Base-by-base conservation (phyloP, 805 yeast species). In the Candida namnaoensis region DNA sequence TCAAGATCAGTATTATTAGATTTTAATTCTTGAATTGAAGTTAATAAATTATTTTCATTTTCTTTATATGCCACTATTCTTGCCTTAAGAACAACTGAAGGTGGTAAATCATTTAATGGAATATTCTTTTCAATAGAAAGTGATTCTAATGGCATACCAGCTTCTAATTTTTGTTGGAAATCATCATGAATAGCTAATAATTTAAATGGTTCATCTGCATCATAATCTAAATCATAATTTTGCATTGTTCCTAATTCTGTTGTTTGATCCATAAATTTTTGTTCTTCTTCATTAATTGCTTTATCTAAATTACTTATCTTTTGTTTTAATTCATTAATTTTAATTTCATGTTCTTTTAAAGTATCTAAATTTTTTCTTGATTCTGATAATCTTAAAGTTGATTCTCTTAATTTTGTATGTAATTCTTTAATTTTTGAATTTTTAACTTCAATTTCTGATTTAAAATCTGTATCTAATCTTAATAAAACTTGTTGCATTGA, bases 201-300 rank as follows among this genome's bases (percentile, higher is more conserved):
- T 38, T 83, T 72, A 61, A 87, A 91, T n/a, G 96, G 96, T 54
- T 86, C 91, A 61, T 90, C 97, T 0, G 95, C 91, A 60, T 84
- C 91, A 52, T 78, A 82, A 43, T 72, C 78, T 25, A 79, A 81
- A 24, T 73, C 74, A 45, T 61, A 70, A 49, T 58, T 53, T 52
- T 65, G 61, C 56, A 60, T 58, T 46, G 53, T 56, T 32, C 63
- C 68, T 19, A 66, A 47, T 42, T 64, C 68, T 45, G 61, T 63
- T 41, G 64, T 62, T 40, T 57, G 62, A 38, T 67, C 64, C 32
- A 66, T 56, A 59, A 82, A 83, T 43, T 70, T 66, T 19, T 63
- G 62, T 44, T 81, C 80, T 47, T 84, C 90, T 39, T 76, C 82
- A 11, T 65, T 62, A 24, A 82, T 77, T 0, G 86, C 84, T 33